Percentiles rank a stretch among this genome's conserved stretches.
Evolutionary conservation across 2,329 filamentous ascomycete genomes (phyloP).

Genomic region (Macrophomina phaseolina): DNA sequence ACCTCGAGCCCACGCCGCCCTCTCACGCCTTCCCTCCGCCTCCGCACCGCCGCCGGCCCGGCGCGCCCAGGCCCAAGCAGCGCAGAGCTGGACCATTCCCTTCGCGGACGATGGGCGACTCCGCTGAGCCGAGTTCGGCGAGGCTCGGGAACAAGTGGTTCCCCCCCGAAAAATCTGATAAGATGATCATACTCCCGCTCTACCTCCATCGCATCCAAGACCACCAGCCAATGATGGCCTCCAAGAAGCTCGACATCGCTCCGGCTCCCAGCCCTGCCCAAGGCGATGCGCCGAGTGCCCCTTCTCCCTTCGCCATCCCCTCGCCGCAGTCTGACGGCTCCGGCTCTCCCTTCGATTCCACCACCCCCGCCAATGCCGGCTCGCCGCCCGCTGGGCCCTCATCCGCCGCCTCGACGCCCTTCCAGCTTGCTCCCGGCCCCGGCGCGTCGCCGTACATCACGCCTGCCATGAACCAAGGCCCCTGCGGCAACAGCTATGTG

Average conservation of each 20-base stretch:
- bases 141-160: constrained; percentile 3
- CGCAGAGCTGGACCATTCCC: background rate
- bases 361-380: constrained; percentile 11
- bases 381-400: background rate
- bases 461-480: constrained; percentile 32
- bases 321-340: constrained; percentile 23
- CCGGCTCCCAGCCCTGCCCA: constrained; percentile 21
- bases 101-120: constrained; percentile 17
- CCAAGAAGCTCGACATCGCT: constrained; percentile 27
- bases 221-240: constrained; percentile 25
- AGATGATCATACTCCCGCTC: constrained; percentile 24
- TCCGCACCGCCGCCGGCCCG: background rate
- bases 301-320: constrained; percentile 24
- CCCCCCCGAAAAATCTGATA: constrained; percentile 27
- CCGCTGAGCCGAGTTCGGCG: constrained; percentile 24
- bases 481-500: constrained; percentile 44
- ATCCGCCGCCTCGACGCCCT: constrained; percentile 3
- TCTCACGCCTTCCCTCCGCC: background rate
- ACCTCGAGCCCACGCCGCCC: background rate
- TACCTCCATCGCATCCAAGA: constrained; percentile 16
- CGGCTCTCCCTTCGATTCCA: constrained; percentile 12
- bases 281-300: constrained; percentile 11
- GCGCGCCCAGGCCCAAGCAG: background rate
- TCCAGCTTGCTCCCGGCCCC: constrained; percentile 19
- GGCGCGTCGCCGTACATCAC: constrained; percentile 21